Base-by-base conservation (phyloP, 2,329 filamentous ascomycete species). In the Fusarium paranaense region DNA sequence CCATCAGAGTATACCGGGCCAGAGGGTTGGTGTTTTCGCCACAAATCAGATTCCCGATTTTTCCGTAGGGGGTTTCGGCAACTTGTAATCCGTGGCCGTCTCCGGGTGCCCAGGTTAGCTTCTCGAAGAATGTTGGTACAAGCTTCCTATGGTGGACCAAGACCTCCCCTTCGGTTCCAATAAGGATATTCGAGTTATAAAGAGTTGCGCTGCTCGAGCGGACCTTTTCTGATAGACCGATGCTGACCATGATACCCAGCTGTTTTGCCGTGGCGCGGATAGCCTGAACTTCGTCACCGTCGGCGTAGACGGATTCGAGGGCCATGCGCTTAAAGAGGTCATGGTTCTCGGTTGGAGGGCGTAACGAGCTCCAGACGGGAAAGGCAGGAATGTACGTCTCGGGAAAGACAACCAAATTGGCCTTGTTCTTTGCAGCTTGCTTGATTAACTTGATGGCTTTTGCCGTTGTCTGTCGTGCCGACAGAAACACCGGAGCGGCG, bases 21-120 rank as follows among this genome's bases (percentile, higher is more conserved):
- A 90, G 76, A 0, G 88, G 88, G 69, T 90, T 90, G 0, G 87
- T 90, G 60, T 90, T 90, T 77, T 90, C 88, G 4, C 88, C 88
- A 70, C 88, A 90, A 14, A 90, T 89, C 8, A 90, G 76, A 4
- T 78, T 81, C 1, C 87, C 87, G 10, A 90, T 83, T 62, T 83
- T 86, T 3, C 87, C 87, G 52, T 83, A 82, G 0, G 71, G 65
- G 0, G 86, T 87, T 1, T 88, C 81, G 1, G 85, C 83, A 0
- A 89, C 83, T 2, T 78, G 80, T 7, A 90, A 72, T 0, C 88
- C 88, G 25, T 85, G 64, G 0, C 88, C 88, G 73, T 90, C 88
- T 0, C 88, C 88, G 2, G 84, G 83, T 1, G 82, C 81, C 88
- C 88, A 90, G 0, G 85, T 87, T 25, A 90, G 72, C 71, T 89